Percentiles rank a stretch among this genome's conserved stretches.
These are phyloP conservation scores for Herpotrichia juniperi DNA, from an alignment of 2,329 filamentous ascomycete species.

Conservation along the genomic window DNA sequence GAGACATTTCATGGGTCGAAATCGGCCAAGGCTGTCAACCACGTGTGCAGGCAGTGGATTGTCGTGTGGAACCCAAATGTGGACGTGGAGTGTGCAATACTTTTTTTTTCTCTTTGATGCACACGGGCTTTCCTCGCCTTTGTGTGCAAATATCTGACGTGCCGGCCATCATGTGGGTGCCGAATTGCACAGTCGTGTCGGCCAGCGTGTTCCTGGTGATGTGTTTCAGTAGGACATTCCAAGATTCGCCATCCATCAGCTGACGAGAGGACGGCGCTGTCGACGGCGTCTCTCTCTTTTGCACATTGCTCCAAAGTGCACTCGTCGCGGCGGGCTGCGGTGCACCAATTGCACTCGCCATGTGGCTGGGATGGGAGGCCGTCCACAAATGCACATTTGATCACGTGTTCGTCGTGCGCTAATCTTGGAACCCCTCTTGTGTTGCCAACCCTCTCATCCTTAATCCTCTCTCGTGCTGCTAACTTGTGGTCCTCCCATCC, in stretches of 20 bases:
- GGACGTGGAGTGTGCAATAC: neutral
- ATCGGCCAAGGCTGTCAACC: neutral
- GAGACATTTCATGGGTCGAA: neutral
- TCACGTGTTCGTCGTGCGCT: neutral
- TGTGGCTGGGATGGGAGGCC: constrained; percentile 1
- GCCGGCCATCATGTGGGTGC: neutral
- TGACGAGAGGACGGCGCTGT: neutral
- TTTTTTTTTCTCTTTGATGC: neutral
- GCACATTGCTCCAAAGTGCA: neutral
- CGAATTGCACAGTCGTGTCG: neutral
- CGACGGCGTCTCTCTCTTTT: too few relatives aligned
- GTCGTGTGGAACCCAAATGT: too few relatives aligned
- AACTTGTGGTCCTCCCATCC: constrained; percentile 11
- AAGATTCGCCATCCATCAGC: constrained; percentile 2
- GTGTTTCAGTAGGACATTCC: neutral
- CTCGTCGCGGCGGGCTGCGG: neutral
- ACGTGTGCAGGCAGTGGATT: neutral
- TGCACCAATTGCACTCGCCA: neutral
- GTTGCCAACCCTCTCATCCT: constrained; percentile 9
- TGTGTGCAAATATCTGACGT: neutral
- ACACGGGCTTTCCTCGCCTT: neutral
- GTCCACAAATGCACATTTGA: neutral
- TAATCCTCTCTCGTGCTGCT: constrained; percentile 1
- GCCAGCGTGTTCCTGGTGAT: neutral
- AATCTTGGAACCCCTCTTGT: constrained; percentile 3